Evolutionary conservation across 306 rosid species (phyloP), one percentile per base, ranked within the genome.

Genomic region (Glycine soja): DNA sequence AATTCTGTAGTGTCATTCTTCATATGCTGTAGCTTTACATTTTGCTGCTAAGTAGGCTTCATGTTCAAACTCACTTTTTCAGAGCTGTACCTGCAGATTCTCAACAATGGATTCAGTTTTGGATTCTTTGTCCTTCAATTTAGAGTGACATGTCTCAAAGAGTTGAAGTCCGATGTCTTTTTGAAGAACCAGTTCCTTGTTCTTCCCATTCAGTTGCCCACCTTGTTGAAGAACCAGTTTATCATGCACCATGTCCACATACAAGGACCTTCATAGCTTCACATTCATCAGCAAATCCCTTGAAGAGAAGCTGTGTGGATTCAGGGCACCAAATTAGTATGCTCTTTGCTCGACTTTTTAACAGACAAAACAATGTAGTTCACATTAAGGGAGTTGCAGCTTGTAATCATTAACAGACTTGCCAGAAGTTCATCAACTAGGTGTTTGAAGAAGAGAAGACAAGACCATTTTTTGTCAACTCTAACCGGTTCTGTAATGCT

Each of bases 401-500:
- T n/a, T 67, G 73, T 10, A 56, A 64, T 79, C 64, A 56, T 73
- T 75, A 36, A 71, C 52, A 78, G 79, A 81, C 89, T 86, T 79
- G 93, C 99, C 91, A 95, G 62, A 79, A 95, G 96, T 82, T 95
- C 94, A 85, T 91, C 98, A 4, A 97, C 99, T 85, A 95, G 88
- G 85, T 95, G 98, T 54, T 97, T 32, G 99, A 86, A 10, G 96
- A 90, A 62, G 98, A 91, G 81, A 95, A 93, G 80, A 95, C 95
- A 52, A 93, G 89, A 30, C 98, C 98, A 14, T n/a, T 89, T 93
- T 89, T 88, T 85, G 84, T 89, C 98, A 82, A 88, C 97, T 74
- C 86, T 75, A 64, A 95, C 98, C 54, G 93, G 93, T 83, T 95
- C 99, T 75, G 89, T 75, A 78, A 95, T 95, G 91, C 99, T 95